Percentiles rank a stretch among this genome's conserved stretches.
phyloP scores from a whole-genome alignment of 2,329 filamentous ascomycete genomes.

The Albophoma yamanashiensis region DNA sequence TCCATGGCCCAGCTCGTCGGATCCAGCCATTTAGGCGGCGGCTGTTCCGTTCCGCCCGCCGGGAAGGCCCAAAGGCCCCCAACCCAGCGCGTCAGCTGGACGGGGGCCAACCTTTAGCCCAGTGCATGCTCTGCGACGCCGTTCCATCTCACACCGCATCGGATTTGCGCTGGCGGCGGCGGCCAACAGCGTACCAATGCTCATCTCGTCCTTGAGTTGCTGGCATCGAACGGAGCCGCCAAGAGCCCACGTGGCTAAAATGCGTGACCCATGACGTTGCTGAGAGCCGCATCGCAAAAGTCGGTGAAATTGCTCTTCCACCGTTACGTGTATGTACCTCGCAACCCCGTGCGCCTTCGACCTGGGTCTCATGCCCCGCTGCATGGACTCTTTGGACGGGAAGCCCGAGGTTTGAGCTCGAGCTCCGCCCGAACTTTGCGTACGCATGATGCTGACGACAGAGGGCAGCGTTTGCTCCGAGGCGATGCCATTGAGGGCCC shows the following conservation, averaged over 20 bases:
- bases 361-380: neutral
- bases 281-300: neutral
- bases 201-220: neutral
- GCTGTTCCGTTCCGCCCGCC: neutral
- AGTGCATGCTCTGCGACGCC: neutral
- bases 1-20: conserved; percentile 5
- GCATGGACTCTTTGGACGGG: neutral
- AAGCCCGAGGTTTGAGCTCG: neutral
- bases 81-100: neutral
- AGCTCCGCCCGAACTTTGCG: neutral
- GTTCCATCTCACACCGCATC: neutral
- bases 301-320: neutral
- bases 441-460: neutral
- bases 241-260: neutral
- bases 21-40: neutral
- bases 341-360: neutral
- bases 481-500: neutral
- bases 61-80: neutral
- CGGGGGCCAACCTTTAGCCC: neutral
- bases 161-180: neutral
- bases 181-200: neutral
- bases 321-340: too few relatives aligned
- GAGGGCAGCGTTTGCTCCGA: neutral
- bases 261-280: neutral
- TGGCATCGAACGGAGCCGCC: neutral